Evolutionary conservation across 768 basidiomycete genomes (phyloP), one percentile per base, ranked within the genome.

Genomic region (Kwoniella mangroviensis): DNA sequence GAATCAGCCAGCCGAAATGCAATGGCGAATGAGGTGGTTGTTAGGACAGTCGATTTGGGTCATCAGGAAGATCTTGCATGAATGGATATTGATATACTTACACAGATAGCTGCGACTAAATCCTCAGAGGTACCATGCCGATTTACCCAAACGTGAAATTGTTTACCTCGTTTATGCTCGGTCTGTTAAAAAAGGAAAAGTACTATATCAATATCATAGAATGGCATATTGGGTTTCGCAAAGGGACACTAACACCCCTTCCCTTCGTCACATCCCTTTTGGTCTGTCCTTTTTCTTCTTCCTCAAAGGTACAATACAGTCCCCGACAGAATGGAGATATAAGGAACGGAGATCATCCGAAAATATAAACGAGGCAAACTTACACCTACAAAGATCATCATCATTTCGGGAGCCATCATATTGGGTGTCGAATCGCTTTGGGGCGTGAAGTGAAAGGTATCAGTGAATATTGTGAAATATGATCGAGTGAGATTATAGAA

Each of bases 351-450:
- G 26, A 21, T 41, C 40, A 45, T 4, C 28, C 34, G 17, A 43
- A n/a, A n/a, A n/a, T n/a, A n/a, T n/a, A n/a, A n/a, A n/a, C n/a
- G n/a, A 43, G 19, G 6, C 21, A 17, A 19, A 65, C 63, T 65
- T 40, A 65, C 63, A n/a, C 63, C 63, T n/a, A 65, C 54, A 28
- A 65, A 65, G 41, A 65, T 56, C 63, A 65, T 65, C 63, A 65
- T 55, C 52, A 17, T 42, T 22, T 26, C n/a, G 22, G 45, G 45
- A 49, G 6, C 34, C 17, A 59, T 42, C 58, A 59, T 59, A n/a
- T 2, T 9, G 56, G 26, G 34, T 34, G 34, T 34, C 9, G 34
- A 4, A 34, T 34, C 34, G 9, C 34, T 34, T 34, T 34, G 34
- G 34, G 34, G 34, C 9, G 34, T 5, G 6, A 34, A 34, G 34